These are phyloP conservation scores for Piper longum DNA, from an alignment of 164 flowering plant species.

Conservation along the genomic window DNA sequence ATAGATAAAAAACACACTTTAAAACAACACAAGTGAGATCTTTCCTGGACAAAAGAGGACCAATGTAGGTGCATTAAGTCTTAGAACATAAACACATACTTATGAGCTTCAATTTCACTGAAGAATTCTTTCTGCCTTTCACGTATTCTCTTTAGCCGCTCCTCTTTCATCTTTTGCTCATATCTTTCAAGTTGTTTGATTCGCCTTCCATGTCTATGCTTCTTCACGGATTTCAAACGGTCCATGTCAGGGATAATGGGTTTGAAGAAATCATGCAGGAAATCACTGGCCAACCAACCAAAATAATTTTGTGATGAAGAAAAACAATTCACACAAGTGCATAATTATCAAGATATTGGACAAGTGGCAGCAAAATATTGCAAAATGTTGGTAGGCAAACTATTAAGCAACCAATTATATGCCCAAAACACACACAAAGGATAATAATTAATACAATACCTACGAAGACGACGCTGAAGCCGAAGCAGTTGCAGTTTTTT, in stretches of 20 bases:
- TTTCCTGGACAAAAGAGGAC: not conserved
- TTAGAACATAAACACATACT: conserved; percentile 28
- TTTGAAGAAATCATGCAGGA: conserved; percentile 78
- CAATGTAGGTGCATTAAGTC: not conserved
- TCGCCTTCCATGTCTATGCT: conserved; percentile 85
- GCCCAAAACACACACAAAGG: too few species aligned
- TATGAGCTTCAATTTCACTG: conserved; percentile 83
- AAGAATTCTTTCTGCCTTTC: conserved; percentile 99
- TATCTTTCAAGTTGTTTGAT: conserved; percentile 73
- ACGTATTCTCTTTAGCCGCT: conserved; percentile 84
- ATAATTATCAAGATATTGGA: not conserved
- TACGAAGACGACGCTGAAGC: conserved; percentile 81
- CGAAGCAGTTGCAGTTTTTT: conserved; percentile 85
- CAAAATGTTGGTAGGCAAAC: not conserved
- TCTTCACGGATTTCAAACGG: conserved; percentile 69
- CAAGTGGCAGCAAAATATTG: not conserved
- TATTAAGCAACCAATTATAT: not conserved
- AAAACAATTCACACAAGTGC: not conserved
- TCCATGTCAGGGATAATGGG: conserved; percentile 70
- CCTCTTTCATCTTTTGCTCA: conserved; percentile 98
- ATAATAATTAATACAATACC: conserved; percentile 21
- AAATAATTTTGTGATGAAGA: conserved; percentile 5
- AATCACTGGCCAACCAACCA: conserved; percentile 42
- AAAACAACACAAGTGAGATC: not conserved
- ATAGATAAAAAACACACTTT: too few species aligned